Percentiles rank a stretch among this genome's conserved stretches.
phyloP scores from a whole-genome alignment of 2,329 filamentous ascomycete genomes.

The Microcyclospora pomicola region DNA sequence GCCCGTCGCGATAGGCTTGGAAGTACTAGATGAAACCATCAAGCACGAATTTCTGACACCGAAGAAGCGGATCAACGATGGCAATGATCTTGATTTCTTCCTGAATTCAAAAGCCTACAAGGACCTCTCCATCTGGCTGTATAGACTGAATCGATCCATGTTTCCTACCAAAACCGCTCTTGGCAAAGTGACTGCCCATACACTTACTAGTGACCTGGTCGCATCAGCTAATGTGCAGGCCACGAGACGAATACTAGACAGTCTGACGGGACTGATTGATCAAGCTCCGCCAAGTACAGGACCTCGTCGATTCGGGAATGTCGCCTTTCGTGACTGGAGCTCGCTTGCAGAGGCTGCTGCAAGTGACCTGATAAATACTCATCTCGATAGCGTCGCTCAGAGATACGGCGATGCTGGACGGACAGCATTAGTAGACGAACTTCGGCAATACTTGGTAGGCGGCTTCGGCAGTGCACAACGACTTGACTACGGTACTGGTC shows the following conservation, averaged over 20 bases:
- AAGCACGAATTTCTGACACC: slow-evolving; percentile 48
- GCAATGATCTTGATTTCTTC: slow-evolving; percentile 67
- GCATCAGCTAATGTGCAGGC: slow-evolving; percentile 39
- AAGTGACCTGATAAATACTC: slow-evolving; percentile 29
- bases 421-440: slow-evolving; percentile 36
- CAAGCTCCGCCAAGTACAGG: slow-evolving; percentile 74
- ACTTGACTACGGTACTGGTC: slow-evolving; percentile 89
- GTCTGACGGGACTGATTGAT: slow-evolving; percentile 53
- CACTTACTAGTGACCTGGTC: slow-evolving; percentile 37
- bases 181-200: slow-evolving; percentile 13
- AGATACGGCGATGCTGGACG: slow-evolving; percentile 27
- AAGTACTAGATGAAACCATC: not conserved
- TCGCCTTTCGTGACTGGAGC: slow-evolving; percentile 79
- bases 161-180: slow-evolving; percentile 48
- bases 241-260: slow-evolving; percentile 52
- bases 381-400: slow-evolving; percentile 7
- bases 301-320: slow-evolving; percentile 80
- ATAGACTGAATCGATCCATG: slow-evolving; percentile 80
- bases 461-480: slow-evolving; percentile 78
- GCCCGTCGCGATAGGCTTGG: no score
- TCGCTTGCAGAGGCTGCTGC: slow-evolving; percentile 49
- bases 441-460: slow-evolving; percentile 67
- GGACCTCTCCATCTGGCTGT: slow-evolving; percentile 73
- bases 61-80: slow-evolving; percentile 70
- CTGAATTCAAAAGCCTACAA: slow-evolving; percentile 69